Percentiles rank a stretch among this genome's conserved stretches.
Evolutionary conservation across 2,329 filamentous ascomycete genomes (phyloP).

Genomic region (Xylariaceae sp.): DNA sequence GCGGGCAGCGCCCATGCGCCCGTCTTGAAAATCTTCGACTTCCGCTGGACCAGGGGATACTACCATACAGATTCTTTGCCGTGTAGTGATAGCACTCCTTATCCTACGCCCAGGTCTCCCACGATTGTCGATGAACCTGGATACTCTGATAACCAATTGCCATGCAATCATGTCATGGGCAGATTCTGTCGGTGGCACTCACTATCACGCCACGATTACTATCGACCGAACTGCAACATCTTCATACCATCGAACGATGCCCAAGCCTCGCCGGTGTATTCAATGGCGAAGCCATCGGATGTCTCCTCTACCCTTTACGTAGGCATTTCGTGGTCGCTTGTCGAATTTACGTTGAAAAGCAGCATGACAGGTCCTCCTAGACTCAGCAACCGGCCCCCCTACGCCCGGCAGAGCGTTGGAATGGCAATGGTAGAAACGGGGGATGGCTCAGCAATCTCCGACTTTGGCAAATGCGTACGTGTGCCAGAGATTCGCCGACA

Average conservation of each 20-base stretch:
- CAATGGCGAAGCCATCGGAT: slow-evolving; percentile 43
- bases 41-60: slow-evolving; percentile 45
- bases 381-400: slow-evolving; percentile 4
- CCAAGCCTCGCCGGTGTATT: slow-evolving; percentile 36
- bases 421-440: slow-evolving; percentile 30
- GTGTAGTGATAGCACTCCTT: slow-evolving; percentile 37
- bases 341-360: slow-evolving; percentile 37
- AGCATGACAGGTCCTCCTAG: slow-evolving; percentile 1
- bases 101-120: slow-evolving; percentile 30
- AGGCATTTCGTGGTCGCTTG: slow-evolving; percentile 43
- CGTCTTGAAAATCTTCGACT: slow-evolving; percentile 49
- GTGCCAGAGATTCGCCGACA: slow-evolving; percentile 25
- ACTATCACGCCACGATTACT: slow-evolving; percentile 38
- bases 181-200: slow-evolving; percentile 44
- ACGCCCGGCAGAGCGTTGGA: slow-evolving; percentile 15
- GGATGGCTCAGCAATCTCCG: slow-evolving; percentile 24
- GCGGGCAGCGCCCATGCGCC: slow-evolving; percentile 41
- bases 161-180: slow-evolving; percentile 35
- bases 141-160: slow-evolving; percentile 12
- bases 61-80: slow-evolving; percentile 44
- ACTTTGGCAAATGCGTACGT: slow-evolving; percentile 26
- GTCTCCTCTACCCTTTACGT: slow-evolving; percentile 44
- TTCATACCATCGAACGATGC: slow-evolving; percentile 34
- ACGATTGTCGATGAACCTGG: slow-evolving; percentile 20
- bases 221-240: slow-evolving; percentile 45